Evolutionary conservation across 208 protist genomes (phyloP), one percentile per base, ranked within the genome.

Genomic region (Endotrypanum monterogeii): DNA sequence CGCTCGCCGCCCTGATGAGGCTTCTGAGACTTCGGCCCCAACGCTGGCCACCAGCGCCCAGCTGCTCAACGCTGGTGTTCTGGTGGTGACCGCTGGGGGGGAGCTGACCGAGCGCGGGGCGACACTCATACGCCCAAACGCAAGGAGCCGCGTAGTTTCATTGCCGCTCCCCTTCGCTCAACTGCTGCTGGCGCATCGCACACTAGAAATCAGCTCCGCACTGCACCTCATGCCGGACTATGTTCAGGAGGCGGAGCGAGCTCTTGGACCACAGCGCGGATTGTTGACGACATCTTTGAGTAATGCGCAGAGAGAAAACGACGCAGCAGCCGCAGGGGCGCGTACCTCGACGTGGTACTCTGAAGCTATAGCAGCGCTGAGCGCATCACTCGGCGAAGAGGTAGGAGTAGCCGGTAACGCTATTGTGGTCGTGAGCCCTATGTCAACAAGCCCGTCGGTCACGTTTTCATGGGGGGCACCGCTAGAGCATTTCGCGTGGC

Each of bases 61-160:
- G 32, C 76, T 94, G 55, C 74, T 87, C 5, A 86, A 88, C 25
- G 71, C 79, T 0, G 90, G 90, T 28, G 82, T 92, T 65, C 63
- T 84, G 9, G 74, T 80, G n/a, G 71, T 93, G 62, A 67, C 82
- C 37, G 79, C 69, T 18, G 63, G 63, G 32, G 91, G 91, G 25
- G n/a, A 20, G 16, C 79, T 95, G 69, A 95, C 91, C 28, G 87
- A 88, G 71, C 62, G 54, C 35, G 91, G 91, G 5, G 91, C 91
- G 18, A 71, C 58, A 28, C 73, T 86, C 35, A 68, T 95, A 5
- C 50, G 73, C 6, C 61, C 41, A 12, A 51, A 77, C 69, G 87
- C 80, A 16, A 77, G 70, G 18, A 63, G 69, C 2, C 88, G 86
- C 37, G 66, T 92, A 1, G 25, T 92, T 30, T 51, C 70, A 4